These are phyloP conservation scores for Phytophthora crassamura DNA, from an alignment of 352 stramenopile species.

Conservation along the genomic window DNA sequence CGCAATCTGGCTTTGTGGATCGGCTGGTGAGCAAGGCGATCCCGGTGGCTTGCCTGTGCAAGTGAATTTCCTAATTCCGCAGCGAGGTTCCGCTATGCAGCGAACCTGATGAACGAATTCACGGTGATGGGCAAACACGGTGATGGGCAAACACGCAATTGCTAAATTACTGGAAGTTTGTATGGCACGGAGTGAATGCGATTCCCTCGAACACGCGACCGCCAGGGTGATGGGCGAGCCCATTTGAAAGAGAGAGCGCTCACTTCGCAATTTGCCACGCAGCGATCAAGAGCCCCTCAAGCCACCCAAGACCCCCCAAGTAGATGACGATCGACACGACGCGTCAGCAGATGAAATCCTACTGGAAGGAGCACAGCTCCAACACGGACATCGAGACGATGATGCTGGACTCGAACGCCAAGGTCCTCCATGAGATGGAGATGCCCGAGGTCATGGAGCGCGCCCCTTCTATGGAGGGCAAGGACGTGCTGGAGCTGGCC, in stretches of 20 bases:
- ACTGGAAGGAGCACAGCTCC: slow-evolving; percentile 74
- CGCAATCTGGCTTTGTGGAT: slow-evolving; percentile 12
- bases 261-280: slow-evolving; percentile 29
- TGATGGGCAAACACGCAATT: slow-evolving; percentile 35
- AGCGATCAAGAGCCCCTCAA: slow-evolving; percentile 9
- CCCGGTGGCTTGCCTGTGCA: slow-evolving; percentile 8
- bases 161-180: slow-evolving; percentile 16
- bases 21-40: neutral
- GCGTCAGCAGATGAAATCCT: slow-evolving; percentile 79
- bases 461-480: slow-evolving; percentile 57
- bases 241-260: neutral
- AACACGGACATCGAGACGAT: slow-evolving; percentile 80
- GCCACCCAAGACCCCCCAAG: slow-evolving; percentile 15
- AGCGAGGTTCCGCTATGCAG: slow-evolving; percentile 5
- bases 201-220: slow-evolving; percentile 37
- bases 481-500: slow-evolving; percentile 74
- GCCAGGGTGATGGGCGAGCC: slow-evolving; percentile 16
- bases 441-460: slow-evolving; percentile 81
- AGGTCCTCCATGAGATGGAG: slow-evolving; percentile 76
- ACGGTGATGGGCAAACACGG: too few species aligned
- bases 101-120: slow-evolving; percentile 12
- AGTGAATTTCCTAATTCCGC: slow-evolving; percentile 10
- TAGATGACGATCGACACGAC: slow-evolving; percentile 65
- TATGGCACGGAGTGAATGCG: slow-evolving; percentile 8
- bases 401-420: slow-evolving; percentile 87